phyloP scores from a whole-genome alignment of 2,329 filamentous ascomycete genomes.

The Zalaria sp. region DNA sequence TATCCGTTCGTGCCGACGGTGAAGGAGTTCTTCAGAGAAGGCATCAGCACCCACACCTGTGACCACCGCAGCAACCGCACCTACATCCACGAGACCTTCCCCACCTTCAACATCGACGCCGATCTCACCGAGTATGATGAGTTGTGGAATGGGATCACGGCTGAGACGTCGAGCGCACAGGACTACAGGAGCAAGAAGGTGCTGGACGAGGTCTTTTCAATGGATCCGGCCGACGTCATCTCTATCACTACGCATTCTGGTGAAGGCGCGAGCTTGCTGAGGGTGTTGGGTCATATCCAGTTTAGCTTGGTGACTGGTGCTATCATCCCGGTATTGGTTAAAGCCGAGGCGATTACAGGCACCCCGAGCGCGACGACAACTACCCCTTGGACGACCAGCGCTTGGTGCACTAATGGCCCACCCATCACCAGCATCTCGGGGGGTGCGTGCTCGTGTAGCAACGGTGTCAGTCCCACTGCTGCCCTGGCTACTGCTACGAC shows the following conservation, averaged over 20 bases:
- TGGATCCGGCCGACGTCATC: conserved; percentile 40
- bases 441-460: conserved; percentile 15
- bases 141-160: conserved; percentile 36
- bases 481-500: conserved; percentile 1
- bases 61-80: conserved; percentile 45
- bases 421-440: conserved; percentile 16
- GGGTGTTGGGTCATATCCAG: conserved; percentile 44
- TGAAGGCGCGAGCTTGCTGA: conserved; percentile 37
- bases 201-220: conserved; percentile 43
- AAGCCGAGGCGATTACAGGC: conserved; percentile 33
- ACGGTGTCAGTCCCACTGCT: conserved; percentile 5
- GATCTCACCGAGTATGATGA: conserved; percentile 46
- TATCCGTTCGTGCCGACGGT: conserved; percentile 43
- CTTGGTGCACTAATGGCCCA: conserved; percentile 18
- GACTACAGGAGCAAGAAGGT: conserved; percentile 34
- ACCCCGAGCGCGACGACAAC: conserved; percentile 16
- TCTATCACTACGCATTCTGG: conserved; percentile 48
- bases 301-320: conserved; percentile 53
- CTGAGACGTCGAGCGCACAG: conserved; percentile 39
- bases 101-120: conserved; percentile 41
- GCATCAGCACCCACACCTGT: conserved; percentile 54
- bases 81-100: conserved; percentile 39
- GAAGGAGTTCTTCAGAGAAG: conserved; percentile 54
- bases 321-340: conserved; percentile 53
- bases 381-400: conserved; percentile 16